These are phyloP conservation scores for Fraxinus quadrangulata DNA, from an alignment of 257 asterid species.

Conservation along the genomic window DNA sequence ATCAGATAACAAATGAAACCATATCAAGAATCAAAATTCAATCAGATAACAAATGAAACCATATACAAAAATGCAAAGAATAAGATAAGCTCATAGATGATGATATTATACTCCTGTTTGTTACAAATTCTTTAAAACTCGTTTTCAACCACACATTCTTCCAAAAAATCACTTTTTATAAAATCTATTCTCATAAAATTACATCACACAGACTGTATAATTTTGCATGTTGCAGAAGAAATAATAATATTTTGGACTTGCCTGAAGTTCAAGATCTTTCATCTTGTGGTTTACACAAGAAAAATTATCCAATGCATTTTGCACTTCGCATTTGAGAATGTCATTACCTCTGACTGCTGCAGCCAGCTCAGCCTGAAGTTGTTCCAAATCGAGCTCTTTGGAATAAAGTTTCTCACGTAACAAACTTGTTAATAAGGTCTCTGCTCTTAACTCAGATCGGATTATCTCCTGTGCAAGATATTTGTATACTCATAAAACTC, in stretches of 20 bases:
- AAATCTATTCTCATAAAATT: too few relatives aligned
- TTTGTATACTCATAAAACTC: constrained; percentile 19
- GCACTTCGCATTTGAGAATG: constrained; percentile 78
- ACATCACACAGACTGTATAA: too few relatives aligned
- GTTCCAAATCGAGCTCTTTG: constrained; percentile 77
- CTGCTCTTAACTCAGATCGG: constrained; percentile 75
- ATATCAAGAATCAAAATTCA: background rate
- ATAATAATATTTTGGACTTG: constrained; percentile 26
- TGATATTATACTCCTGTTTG: background rate
- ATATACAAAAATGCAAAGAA: background rate
- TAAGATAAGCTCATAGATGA: background rate
- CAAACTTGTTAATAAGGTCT: constrained; percentile 73
- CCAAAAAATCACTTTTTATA: too few relatives aligned
- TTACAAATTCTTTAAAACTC: too few relatives aligned
- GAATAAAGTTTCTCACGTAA: constrained; percentile 84
- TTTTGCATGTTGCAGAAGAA: background rate
- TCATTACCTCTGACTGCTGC: constrained; percentile 81
- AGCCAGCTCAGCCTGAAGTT: constrained; percentile 91
- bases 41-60: background rate
- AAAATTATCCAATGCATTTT: constrained; percentile 75
- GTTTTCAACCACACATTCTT: too few relatives aligned
- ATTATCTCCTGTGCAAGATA: constrained; percentile 50
- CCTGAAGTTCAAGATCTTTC: constrained; percentile 94
- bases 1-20: background rate
- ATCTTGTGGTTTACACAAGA: constrained; percentile 73